phyloP scores from a whole-genome alignment of 2,329 filamentous ascomycete genomes.

The Emmonsia crescens region DNA sequence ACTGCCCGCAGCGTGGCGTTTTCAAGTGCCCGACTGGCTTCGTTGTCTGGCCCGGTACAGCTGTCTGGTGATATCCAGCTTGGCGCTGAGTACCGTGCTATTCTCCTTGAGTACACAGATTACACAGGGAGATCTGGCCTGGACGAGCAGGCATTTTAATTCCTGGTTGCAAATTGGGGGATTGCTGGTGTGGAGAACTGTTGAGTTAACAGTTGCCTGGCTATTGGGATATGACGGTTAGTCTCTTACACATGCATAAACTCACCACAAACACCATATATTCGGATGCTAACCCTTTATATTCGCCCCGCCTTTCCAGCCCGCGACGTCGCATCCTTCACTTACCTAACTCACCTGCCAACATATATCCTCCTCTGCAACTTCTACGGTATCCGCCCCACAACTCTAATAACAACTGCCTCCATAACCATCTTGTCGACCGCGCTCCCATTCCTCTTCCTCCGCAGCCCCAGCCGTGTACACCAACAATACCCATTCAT shows the following conservation, averaged over 20 bases:
- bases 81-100: conserved; percentile 53
- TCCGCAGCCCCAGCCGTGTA: conserved; percentile 55
- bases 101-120: conserved; percentile 52
- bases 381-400: conserved; percentile 62
- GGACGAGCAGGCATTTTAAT: conserved; percentile 53
- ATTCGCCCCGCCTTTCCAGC: conserved; percentile 28
- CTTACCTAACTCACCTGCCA: conserved; percentile 63
- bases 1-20: too few relatives aligned
- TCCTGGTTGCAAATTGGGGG: conserved; percentile 50
- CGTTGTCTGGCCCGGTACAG: conserved; percentile 34
- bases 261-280: not conserved
- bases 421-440: conserved; percentile 58
- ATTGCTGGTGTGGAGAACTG: conserved; percentile 46
- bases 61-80: conserved; percentile 40
- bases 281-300: not conserved
- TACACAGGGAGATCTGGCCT: conserved; percentile 54
- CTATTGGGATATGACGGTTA: conserved; percentile 55
- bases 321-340: conserved; percentile 55
- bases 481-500: not conserved
- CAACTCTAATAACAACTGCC: conserved; percentile 51
- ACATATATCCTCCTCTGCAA: conserved; percentile 62
- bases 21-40: conserved; percentile 16
- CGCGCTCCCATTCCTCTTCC: conserved; percentile 61
- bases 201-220: conserved; percentile 65
- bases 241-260: conserved; percentile 7